Base-by-base conservation (phyloP, 1,139 yeast genomes). In the Pichia norvegensis region DNA sequence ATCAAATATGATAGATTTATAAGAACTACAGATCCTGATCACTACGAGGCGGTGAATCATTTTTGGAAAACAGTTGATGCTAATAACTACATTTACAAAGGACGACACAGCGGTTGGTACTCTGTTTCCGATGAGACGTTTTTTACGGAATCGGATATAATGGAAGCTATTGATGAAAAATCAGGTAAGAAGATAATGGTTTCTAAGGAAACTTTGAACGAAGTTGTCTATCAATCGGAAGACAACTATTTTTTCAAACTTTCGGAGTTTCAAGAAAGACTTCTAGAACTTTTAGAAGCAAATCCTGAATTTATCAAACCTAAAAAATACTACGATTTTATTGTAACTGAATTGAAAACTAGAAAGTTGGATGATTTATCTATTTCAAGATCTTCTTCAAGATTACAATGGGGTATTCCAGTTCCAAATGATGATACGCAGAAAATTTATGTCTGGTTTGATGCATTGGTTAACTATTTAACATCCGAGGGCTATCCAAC, bases 381-480 rank as follows among this genome's bases (percentile, higher is more conserved):
- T 27, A 73, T 92, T 2, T 88, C 97, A 0, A 70, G 98, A 52
- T 97, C 97, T 0, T 62, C 80, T 0, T 66, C 79, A 14, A 69
- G 98, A 46, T 71, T 90, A 42, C 67, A 73, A 29, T 92, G 99
- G 99, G 97, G 97, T 0, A 83, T 92, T 27, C 77, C 78, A 2
- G 97, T 92, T 0, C 98, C 98, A 0, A 70, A 72, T 33, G 97
- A 92, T 57, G 68, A 73, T 0, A 56, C 78, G 0, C 97, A 92
- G 59, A 81, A 76, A 45, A 81, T 92, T 49, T 92, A 92, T 58
- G 99, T 92, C 10, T 92, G 99, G 99, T 84, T 92, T 51, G 99
- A 92, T 66, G 99, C 99, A 0, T 71, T 92, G 45, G 72, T 85
- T 41, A 92, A 88, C 60, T 92, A 92, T 61, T 49, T 88, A 10